Percentiles rank a stretch among this genome's conserved stretches.
Evolutionary conservation across 176 grass and related monocot genomes (phyloP).

Genomic region (Neostapfia colusana): DNA sequence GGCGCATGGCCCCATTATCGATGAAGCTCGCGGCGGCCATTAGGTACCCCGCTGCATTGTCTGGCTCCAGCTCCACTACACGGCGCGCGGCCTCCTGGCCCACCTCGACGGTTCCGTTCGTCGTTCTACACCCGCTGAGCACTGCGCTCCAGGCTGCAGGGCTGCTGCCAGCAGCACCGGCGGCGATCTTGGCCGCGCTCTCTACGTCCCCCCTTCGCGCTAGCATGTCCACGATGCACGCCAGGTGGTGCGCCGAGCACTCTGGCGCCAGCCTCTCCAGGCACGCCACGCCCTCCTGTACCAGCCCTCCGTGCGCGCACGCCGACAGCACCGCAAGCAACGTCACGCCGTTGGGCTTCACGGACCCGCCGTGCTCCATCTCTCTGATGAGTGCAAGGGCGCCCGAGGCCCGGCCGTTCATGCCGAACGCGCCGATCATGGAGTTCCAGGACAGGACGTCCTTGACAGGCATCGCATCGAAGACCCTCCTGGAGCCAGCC

Average conservation of each 20-base stretch:
- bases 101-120: slow-evolving; percentile 20
- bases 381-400: slow-evolving; percentile 27
- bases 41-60: slow-evolving; percentile 51
- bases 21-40: slow-evolving; percentile 30
- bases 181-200: slow-evolving; percentile 35
- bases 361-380: slow-evolving; percentile 33
- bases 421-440: slow-evolving; percentile 63
- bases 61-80: slow-evolving; percentile 58
- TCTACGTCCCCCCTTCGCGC: slow-evolving; percentile 43
- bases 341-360: slow-evolving; percentile 42
- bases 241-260: slow-evolving; percentile 31
- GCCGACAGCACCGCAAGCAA: slow-evolving; percentile 48
- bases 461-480: slow-evolving; percentile 38
- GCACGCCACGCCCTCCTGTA: slow-evolving; percentile 43
- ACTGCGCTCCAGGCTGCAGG: slow-evolving; percentile 54
- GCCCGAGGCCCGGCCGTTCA: slow-evolving; percentile 48
- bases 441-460: slow-evolving; percentile 51
- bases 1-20: not conserved
- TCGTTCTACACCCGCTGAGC: slow-evolving; percentile 53
- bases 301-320: slow-evolving; percentile 55
- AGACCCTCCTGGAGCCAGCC: slow-evolving; percentile 37
- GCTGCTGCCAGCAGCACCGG: not conserved
- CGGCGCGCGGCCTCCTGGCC: slow-evolving; percentile 18
- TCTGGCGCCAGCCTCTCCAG: slow-evolving; percentile 40
- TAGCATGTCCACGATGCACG: slow-evolving; percentile 58